Percentiles rank a stretch among this genome's conserved stretches.
These are phyloP conservation scores for Wickerhamomyces sp. DNA, from an alignment of 1,139 yeast genomes.

Conservation along the genomic window DNA sequence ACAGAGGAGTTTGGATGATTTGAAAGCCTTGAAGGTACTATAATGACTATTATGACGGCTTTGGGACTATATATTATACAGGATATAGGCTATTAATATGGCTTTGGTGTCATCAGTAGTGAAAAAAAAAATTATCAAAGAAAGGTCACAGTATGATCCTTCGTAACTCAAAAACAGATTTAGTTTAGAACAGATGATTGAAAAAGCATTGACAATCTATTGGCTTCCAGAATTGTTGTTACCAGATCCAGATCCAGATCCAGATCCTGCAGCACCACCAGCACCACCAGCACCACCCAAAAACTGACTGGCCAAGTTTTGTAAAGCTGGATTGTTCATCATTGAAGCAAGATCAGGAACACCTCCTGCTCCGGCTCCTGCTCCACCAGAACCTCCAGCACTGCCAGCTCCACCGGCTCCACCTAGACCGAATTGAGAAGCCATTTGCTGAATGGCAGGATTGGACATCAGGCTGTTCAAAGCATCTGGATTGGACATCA, in stretches of 20 bases:
- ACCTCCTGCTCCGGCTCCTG: slow-evolving; percentile 11
- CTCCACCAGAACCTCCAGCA: slow-evolving; percentile 25
- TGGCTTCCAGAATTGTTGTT: slow-evolving; percentile 1
- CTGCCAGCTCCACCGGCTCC: slow-evolving; percentile 13
- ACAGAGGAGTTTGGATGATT: slow-evolving; percentile 14
- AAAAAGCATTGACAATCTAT: not conserved
- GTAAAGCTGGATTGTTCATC: slow-evolving; percentile 77
- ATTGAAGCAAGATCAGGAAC: slow-evolving; percentile 61
- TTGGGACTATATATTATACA: not conserved
- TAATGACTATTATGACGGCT: too few relatives aligned
- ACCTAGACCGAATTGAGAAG: slow-evolving; percentile 60
- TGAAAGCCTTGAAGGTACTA: slow-evolving; percentile 4
- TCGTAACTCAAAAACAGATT: too few relatives aligned
- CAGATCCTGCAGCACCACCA: too few relatives aligned
- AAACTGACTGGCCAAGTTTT: slow-evolving; percentile 53
- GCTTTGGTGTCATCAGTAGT: too few relatives aligned
- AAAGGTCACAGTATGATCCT: too few relatives aligned
- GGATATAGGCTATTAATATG: not conserved
- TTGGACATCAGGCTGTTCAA: slow-evolving; percentile 72
- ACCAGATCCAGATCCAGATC: too few relatives aligned
- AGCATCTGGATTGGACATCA: slow-evolving; percentile 89
- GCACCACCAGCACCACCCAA: slow-evolving; percentile 43
- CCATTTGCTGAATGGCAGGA: slow-evolving; percentile 78
- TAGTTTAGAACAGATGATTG: too few relatives aligned
- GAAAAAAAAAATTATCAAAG: too few relatives aligned